phyloP scores from a whole-genome alignment of 2,329 filamentous ascomycete species.

The Helotiales sp. region DNA sequence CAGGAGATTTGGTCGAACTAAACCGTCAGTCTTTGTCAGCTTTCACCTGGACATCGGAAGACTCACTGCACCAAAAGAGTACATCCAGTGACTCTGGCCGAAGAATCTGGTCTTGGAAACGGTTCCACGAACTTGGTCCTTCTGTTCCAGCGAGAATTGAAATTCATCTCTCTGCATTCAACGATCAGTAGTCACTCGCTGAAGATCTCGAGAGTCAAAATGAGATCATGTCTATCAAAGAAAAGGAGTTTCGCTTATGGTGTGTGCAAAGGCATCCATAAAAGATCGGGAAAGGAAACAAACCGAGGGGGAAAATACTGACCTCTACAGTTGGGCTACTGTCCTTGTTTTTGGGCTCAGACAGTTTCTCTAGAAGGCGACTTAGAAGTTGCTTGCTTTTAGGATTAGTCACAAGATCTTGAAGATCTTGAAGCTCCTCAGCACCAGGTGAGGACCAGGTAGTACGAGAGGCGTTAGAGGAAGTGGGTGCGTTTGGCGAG shows the following conservation, averaged over 20 bases:
- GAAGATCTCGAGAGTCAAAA: neutral
- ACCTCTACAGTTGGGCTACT: neutral
- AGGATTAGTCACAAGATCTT: neutral
- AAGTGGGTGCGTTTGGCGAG: neutral
- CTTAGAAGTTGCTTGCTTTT: conserved; percentile 13
- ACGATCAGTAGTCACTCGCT: neutral
- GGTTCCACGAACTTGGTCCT: conserved; percentile 20
- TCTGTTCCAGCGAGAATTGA: conserved; percentile 16
- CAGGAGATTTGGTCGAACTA: conserved; percentile 29
- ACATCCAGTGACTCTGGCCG: conserved; percentile 39
- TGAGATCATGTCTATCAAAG: neutral
- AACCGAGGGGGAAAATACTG: neutral
- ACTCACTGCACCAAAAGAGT: conserved; percentile 34
- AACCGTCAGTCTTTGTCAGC: neutral
- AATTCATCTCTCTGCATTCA: neutral
- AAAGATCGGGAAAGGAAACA: neutral
- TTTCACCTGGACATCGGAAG: too few species aligned
- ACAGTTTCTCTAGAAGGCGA: conserved; percentile 15
- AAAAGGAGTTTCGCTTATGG: neutral
- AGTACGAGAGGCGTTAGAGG: conserved; percentile 10
- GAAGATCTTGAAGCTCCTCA: neutral
- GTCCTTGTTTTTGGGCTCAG: conserved; percentile 1
- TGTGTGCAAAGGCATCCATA: neutral
- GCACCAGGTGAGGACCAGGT: conserved; percentile 15
- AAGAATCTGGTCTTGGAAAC: conserved; percentile 37